Evolutionary conservation across 208 protist species (phyloP).

Genomic region (Leishmania martiniquensis): DNA sequence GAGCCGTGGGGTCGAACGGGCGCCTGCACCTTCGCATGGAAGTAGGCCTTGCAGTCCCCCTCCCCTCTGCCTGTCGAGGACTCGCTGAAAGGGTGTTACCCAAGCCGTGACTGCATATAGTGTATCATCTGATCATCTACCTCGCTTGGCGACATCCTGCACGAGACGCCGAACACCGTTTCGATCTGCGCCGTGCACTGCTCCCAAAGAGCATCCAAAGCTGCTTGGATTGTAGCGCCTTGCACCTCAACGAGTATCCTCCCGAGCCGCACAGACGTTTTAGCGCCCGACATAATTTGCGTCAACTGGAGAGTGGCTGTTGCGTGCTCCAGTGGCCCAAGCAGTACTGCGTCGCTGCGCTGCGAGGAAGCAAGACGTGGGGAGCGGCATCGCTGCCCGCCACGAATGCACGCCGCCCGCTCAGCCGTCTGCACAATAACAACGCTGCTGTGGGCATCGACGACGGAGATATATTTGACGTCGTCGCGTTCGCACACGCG

Average conservation of each 20-base stretch:
- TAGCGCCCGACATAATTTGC: slow-evolving; percentile 9
- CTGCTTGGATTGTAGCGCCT: background rate
- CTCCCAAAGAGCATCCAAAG: slow-evolving; percentile 22
- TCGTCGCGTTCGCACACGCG: slow-evolving; percentile 30
- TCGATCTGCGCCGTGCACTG: slow-evolving; percentile 8
- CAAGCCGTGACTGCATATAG: slow-evolving; percentile 14
- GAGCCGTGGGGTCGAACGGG: background rate
- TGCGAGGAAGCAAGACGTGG: background rate
- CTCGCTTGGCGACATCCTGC: slow-evolving; percentile 7
- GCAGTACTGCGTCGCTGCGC: background rate
- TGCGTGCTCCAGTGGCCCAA: background rate
- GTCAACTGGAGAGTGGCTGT: slow-evolving; percentile 14
- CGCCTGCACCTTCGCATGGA: background rate
- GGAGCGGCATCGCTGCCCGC: background rate
- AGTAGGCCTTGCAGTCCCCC: background rate
- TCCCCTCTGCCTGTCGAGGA: background rate
- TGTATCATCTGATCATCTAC: slow-evolving; percentile 16
- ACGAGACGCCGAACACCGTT: slow-evolving; percentile 24
- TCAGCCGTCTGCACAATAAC: slow-evolving; percentile 13
- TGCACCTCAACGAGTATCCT: slow-evolving; percentile 17
- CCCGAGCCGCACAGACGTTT: slow-evolving; percentile 6
- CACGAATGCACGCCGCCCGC: background rate
- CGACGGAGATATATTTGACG: slow-evolving; percentile 8
- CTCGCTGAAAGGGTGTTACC: background rate
- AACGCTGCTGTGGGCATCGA: background rate